These are phyloP conservation scores for Obelidium mucronatum DNA, from an alignment of 192 early-diverging fungal genomes.

Conservation along the genomic window DNA sequence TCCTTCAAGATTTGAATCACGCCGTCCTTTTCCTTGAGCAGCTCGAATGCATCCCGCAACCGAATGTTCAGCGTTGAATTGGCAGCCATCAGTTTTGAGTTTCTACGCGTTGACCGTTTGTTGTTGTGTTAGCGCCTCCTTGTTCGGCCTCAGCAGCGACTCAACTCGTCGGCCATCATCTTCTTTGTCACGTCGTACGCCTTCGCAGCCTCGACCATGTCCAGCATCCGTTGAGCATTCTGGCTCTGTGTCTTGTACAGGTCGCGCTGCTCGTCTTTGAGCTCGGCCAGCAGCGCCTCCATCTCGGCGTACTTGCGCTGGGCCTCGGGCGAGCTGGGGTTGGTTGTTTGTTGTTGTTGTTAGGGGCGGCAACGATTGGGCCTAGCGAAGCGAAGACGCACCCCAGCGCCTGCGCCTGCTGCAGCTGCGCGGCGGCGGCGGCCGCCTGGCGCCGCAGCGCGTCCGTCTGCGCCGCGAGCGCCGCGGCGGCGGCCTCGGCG, in stretches of 20 bases:
- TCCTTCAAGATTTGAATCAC: slow-evolving; percentile 93
- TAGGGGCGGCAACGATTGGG: neutral
- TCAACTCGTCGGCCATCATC: slow-evolving; percentile 71
- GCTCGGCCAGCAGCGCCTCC: slow-evolving; percentile 72
- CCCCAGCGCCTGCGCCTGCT: neutral
- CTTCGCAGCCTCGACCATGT: slow-evolving; percentile 81
- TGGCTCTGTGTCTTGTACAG: slow-evolving; percentile 88
- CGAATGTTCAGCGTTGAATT: slow-evolving; percentile 29
- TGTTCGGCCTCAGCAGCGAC: neutral
- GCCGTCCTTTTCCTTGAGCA: slow-evolving; percentile 88
- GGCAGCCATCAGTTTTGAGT: slow-evolving; percentile 18
- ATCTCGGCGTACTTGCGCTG: slow-evolving; percentile 58
- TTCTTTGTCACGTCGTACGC: slow-evolving; percentile 62
- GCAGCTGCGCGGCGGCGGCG: neutral
- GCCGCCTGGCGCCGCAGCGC: neutral
- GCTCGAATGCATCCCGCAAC: slow-evolving; percentile 44
- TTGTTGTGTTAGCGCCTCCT: neutral
- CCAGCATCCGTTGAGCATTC: slow-evolving; percentile 91
- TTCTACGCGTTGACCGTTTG: slow-evolving; percentile 21
- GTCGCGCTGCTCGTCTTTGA: slow-evolving; percentile 88
- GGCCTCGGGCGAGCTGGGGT: slow-evolving; percentile 43
- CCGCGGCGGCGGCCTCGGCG: neutral
- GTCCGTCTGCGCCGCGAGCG: neutral
- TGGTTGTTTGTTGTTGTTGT: no score
- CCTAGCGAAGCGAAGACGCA: neutral